Evolutionary conservation across 208 protist genomes (phyloP), one percentile per base, ranked within the genome.

Genomic region (Trypanosoma melophagium): DNA sequence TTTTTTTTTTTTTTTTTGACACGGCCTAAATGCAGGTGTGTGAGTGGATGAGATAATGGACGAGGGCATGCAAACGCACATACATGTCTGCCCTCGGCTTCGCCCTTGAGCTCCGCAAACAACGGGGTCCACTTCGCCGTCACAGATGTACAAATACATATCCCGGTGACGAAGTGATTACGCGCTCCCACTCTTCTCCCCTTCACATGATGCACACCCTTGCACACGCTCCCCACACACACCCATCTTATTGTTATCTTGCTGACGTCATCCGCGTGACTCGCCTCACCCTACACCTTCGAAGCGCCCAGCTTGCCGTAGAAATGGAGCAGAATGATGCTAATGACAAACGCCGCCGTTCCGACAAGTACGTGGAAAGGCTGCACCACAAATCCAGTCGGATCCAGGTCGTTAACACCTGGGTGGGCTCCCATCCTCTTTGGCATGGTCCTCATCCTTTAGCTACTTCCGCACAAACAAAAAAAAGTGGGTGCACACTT

Each of bases 251-350:
- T 53, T 38, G 12, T 22, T 47, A 7, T 40, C 41, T n/a, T 19
- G 14, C 7, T 21, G 13, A 19, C 10, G 10, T 42, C 5, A 16
- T 59, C 28, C 24, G 12, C 12, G 4, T 52, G n/a, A 3, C 21
- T 42, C 19, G 14, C 0, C 42, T 13, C 13, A 7, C 24, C 17
- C 28, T 64, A 71, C 12, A 14, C 56, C 69, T 80, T 81, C 14
- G 65, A 56, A 16, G 67, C 77, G 40, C 67, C 62, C 21, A 94
- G 52, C 77, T 96, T 96, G 31, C 86, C 73, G 60, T 91, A 93
- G 78, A 96, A 96, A 72, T 96, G 87, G 8, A 93, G 75, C 21
- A 96, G 70, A 76, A 96, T 93, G n/a, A 96, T 84, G 51, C 80
- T 79, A 28, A 96, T 54, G 31, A 96, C 82, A 60, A 96, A 96